Evolutionary conservation across 164 flowering plant species (phyloP).

Genomic region (Protea cynaroides): DNA sequence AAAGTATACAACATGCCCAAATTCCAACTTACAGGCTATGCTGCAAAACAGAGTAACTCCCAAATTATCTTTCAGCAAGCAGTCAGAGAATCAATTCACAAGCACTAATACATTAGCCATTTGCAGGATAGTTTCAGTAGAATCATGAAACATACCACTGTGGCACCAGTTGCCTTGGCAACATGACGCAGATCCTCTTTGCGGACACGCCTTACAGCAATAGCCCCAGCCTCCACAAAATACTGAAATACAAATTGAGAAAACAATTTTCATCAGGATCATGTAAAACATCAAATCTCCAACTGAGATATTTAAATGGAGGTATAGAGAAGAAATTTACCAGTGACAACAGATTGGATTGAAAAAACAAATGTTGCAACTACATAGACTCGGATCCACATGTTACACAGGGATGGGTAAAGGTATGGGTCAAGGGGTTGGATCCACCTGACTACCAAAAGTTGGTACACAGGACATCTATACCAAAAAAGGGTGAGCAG

Average conservation of each 20-base stretch:
- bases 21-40: too few species aligned
- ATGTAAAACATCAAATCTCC: too few species aligned
- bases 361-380: not conserved
- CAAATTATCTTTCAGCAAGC: not conserved
- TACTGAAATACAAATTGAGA: constrained; percentile 45
- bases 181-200: constrained; percentile 97
- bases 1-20: too few species aligned
- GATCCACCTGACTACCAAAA: too few species aligned
- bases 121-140: not conserved
- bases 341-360: not conserved
- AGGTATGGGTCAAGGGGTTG: too few species aligned
- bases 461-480: too few species aligned
- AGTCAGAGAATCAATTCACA: not conserved
- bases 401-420: too few species aligned
- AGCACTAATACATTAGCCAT: too few species aligned
- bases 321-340: not conserved
- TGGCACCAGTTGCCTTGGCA: constrained; percentile 99
- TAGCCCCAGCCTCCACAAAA: constrained; percentile 98
- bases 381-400: not conserved
- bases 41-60: too few species aligned
- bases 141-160: constrained; percentile 43
- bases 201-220: constrained; percentile 95
- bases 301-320: not conserved
- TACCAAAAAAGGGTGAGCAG: too few species aligned
- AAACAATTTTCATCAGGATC: not conserved